Conservation (phyloP, 2,329 filamentous ascomycete genomes). For the Aspergillus sp. region DNA sequence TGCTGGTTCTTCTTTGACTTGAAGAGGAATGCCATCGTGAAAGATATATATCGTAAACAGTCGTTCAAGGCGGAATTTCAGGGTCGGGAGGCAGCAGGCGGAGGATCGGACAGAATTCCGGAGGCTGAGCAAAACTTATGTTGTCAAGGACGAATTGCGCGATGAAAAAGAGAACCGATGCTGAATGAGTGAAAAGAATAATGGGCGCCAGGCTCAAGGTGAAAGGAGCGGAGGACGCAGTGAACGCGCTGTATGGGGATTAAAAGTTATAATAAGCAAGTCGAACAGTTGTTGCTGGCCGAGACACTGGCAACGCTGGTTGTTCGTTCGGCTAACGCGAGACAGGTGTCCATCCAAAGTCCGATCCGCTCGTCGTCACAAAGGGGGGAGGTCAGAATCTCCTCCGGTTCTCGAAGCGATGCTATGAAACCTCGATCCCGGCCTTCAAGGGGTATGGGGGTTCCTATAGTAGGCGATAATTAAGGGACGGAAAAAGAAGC, state of each 20-base stretch:
- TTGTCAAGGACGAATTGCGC: slow-evolving; percentile 3
- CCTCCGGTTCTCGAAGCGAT: slow-evolving; percentile 21
- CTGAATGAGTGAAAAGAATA: slow-evolving; percentile 15
- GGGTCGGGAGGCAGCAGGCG: slow-evolving; percentile 15
- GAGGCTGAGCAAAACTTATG: not conserved
- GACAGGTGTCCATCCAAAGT: slow-evolving; percentile 16
- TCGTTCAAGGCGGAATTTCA: slow-evolving; percentile 33
- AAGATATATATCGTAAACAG: slow-evolving; percentile 36
- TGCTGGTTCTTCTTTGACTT: slow-evolving; percentile 79
- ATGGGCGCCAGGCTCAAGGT: slow-evolving; percentile 22
- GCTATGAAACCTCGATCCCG: slow-evolving; percentile 19
- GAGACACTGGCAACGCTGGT: slow-evolving; percentile 9
- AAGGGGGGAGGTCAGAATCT: slow-evolving; percentile 9
- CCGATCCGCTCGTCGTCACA: slow-evolving; percentile 21
- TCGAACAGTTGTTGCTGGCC: slow-evolving; percentile 7
- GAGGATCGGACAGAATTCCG: slow-evolving; percentile 15
- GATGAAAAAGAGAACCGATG: not conserved
- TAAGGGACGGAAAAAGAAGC: slow-evolving; percentile 21
- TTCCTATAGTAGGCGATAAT: slow-evolving; percentile 23
- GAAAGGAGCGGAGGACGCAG: slow-evolving; percentile 14
- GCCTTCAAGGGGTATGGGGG: slow-evolving; percentile 24
- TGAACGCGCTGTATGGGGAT: slow-evolving; percentile 17
- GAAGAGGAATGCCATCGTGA: slow-evolving; percentile 77
- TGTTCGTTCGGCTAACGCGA: slow-evolving; percentile 10
- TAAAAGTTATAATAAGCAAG: slow-evolving; percentile 18